Conservation (phyloP, 345 rosid species). For the Ricinus communis region DNA sequence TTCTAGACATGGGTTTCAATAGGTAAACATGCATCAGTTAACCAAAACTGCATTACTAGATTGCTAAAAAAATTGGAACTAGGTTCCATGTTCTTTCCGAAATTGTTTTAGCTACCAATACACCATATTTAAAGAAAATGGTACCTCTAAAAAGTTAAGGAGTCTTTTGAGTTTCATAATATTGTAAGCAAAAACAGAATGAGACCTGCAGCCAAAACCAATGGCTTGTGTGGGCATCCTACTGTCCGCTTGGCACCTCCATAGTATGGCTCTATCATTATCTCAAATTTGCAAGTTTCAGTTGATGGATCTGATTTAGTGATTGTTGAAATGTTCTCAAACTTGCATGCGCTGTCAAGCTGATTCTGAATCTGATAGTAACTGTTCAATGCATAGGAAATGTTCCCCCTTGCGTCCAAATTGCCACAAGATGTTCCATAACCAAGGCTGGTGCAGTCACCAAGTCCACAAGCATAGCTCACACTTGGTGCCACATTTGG, state of each 20-base stretch:
- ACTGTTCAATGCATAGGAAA: constrained; percentile 90
- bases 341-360: constrained; percentile 71
- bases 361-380: constrained; percentile 82
- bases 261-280: constrained; percentile 78
- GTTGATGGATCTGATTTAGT: constrained; percentile 58
- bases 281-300: constrained; percentile 56
- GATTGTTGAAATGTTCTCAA: constrained; percentile 59
- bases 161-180: constrained; percentile 27
- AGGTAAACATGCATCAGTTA: not conserved
- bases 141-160: constrained; percentile 10
- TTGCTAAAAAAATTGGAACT: constrained; percentile 2
- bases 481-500: constrained; percentile 61
- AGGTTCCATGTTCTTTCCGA: not conserved
- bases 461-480: constrained; percentile 76
- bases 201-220: constrained; percentile 29
- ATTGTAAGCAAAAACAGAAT: constrained; percentile 31
- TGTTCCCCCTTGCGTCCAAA: constrained; percentile 57
- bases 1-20: not conserved
- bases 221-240: constrained; percentile 17
- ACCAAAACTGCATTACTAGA: not conserved
- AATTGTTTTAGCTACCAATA: constrained; percentile 10
- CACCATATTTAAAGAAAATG: constrained; percentile 18
- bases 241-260: constrained; percentile 34
- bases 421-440: constrained; percentile 77
- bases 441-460: constrained; percentile 88